These are phyloP conservation scores for Stephanodiscus triporus DNA, from an alignment of 108 stramenopile species.

Conservation along the genomic window DNA sequence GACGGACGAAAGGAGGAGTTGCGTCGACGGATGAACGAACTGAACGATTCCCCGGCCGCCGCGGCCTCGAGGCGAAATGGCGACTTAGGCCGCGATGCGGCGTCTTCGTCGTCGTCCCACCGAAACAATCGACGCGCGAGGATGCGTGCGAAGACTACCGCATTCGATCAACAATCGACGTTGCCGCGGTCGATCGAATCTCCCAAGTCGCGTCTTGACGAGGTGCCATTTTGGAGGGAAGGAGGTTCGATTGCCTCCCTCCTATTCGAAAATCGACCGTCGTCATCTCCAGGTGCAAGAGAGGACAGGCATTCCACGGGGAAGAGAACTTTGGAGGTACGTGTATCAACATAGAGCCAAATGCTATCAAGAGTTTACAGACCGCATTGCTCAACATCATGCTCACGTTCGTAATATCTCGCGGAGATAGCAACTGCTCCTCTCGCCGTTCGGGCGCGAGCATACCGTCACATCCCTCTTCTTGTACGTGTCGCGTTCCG, in stretches of 20 bases:
- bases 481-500: slow-evolving; percentile 24
- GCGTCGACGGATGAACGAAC: slow-evolving; percentile 27
- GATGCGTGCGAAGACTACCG: slow-evolving; percentile 28
- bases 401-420: neutral
- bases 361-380: neutral
- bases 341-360: neutral
- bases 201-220: slow-evolving; percentile 25
- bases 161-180: neutral
- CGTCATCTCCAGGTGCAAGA: neutral
- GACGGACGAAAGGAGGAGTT: slow-evolving; percentile 34
- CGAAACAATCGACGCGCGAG: slow-evolving; percentile 41
- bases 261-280: slow-evolving; percentile 35
- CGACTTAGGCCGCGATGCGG: no score
- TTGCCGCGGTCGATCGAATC: neutral
- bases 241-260: slow-evolving; percentile 38
- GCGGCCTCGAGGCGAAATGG: neutral
- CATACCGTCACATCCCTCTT: slow-evolving; percentile 40
- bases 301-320: neutral
- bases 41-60: neutral
- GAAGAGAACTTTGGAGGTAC: slow-evolving; percentile 24
- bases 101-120: neutral
- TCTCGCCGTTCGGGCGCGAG: slow-evolving; percentile 29
- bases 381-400: neutral
- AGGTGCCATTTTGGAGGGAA: slow-evolving; percentile 47
- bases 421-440: slow-evolving; percentile 24